Evolutionary conservation across 306 rosid genomes (phyloP).

Genomic region (Rubus parviflorus): DNA sequence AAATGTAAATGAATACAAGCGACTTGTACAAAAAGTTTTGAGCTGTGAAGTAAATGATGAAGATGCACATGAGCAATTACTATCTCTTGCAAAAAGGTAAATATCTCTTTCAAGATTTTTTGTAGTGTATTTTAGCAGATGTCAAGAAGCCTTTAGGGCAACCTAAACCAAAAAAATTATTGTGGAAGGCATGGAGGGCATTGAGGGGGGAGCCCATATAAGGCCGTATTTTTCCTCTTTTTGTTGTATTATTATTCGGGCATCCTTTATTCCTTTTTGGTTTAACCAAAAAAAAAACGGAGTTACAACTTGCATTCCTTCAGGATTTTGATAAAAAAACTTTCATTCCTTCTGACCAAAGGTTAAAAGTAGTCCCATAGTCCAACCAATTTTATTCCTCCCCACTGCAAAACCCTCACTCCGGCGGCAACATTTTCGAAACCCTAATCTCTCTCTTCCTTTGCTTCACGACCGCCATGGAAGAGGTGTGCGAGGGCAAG

Average conservation of each 20-base stretch:
- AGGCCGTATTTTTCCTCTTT: too few relatives aligned
- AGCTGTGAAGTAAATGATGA: conserved; percentile 57
- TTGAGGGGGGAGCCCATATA: too few relatives aligned
- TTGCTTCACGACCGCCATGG: conserved; percentile 42
- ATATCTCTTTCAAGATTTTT: conserved; percentile 17
- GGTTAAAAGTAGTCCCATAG: background rate
- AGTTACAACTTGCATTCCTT: too few relatives aligned
- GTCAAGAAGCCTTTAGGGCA: too few relatives aligned
- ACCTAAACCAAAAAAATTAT: too few relatives aligned
- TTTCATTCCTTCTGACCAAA: background rate
- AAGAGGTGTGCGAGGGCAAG: conserved; percentile 86
- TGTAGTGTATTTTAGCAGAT: conserved; percentile 1
- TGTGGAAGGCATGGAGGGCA: too few relatives aligned
- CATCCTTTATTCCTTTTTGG: too few relatives aligned
- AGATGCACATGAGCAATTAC: conserved; percentile 55
- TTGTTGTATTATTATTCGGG: too few relatives aligned
- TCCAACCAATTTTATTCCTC: too few relatives aligned
- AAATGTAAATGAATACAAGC: conserved; percentile 82
- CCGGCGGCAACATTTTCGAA: background rate
- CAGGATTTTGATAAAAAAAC: too few relatives aligned
- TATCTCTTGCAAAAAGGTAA: conserved; percentile 67
- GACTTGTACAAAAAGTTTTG: conserved; percentile 67
- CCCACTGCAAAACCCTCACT: background rate
- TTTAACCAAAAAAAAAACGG: too few relatives aligned
- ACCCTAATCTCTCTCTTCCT: background rate